Conservation (phyloP, 192 early-diverging fungal species). For the Mycoemilia scoparia region DNA sequence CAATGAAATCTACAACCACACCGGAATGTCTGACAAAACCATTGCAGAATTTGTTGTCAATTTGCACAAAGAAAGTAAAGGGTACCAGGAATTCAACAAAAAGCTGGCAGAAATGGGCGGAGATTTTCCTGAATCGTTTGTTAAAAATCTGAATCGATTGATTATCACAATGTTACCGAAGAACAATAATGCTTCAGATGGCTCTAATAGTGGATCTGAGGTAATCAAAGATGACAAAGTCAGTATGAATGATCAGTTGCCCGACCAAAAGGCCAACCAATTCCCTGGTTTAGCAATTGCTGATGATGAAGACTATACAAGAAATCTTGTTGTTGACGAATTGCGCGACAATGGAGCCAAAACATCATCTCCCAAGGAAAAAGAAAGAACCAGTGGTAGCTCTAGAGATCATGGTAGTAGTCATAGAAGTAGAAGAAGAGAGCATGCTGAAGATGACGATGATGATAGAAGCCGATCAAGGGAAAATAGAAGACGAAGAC, state of each 20-base stretch:
- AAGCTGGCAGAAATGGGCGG: slow-evolving; percentile 49
- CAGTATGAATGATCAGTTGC: slow-evolving; percentile 16
- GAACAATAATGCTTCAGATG: slow-evolving; percentile 3
- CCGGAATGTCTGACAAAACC: slow-evolving; percentile 73
- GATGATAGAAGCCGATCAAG: no score
- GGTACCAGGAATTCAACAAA: slow-evolving; percentile 43
- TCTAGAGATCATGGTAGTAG: no score
- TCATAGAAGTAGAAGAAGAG: no score
- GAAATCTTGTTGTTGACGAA: neutral
- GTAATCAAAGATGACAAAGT: slow-evolving; percentile 1
- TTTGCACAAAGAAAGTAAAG: slow-evolving; percentile 52
- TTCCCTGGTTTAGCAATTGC: slow-evolving; percentile 67
- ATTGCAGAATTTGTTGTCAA: slow-evolving; percentile 84
- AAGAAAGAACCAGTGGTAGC: no score
- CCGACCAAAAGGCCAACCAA: slow-evolving; percentile 35
- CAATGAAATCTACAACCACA: slow-evolving; percentile 84
- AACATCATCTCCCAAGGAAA: slow-evolving; percentile 35
- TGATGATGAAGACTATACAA: slow-evolving; percentile 2
- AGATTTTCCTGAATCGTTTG: slow-evolving; percentile 68
- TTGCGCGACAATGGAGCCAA: slow-evolving; percentile 4
- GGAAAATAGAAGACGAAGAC: no score
- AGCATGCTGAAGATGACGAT: no score
- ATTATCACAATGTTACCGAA: slow-evolving; percentile 69
- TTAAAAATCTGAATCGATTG: slow-evolving; percentile 69
- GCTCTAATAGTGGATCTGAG: neutral